These are phyloP conservation scores for Yamadazyma tumulicola DNA, from an alignment of 805 yeast species.

Conservation along the genomic window DNA sequence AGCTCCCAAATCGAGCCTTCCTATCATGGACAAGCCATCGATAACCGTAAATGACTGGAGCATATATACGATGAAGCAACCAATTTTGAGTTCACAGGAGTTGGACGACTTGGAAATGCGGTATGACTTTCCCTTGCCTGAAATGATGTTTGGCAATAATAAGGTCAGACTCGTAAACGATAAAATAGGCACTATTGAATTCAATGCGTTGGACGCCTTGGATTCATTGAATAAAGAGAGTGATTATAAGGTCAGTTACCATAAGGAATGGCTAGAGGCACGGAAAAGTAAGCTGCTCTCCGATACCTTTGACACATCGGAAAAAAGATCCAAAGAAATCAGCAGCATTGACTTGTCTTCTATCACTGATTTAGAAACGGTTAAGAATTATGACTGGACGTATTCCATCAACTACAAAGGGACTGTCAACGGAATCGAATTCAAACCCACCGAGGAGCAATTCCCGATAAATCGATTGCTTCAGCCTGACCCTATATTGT, in stretches of 20 bases:
- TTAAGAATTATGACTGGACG: constrained; percentile 95
- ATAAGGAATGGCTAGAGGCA: constrained; percentile 70
- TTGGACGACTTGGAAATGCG: constrained; percentile 58
- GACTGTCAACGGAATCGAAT: constrained; percentile 26
- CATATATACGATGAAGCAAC: constrained; percentile 65
- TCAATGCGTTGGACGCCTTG: constrained; percentile 74
- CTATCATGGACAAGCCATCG: constrained; percentile 64
- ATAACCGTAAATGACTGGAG: constrained; percentile 73
- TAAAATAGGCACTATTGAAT: constrained; percentile 44
- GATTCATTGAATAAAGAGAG: constrained; percentile 34
- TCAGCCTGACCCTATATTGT: constrained; percentile 78
- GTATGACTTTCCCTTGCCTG: constrained; percentile 83
- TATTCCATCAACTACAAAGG: constrained; percentile 82
- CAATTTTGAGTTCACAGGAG: constrained; percentile 72
- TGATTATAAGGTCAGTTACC: constrained; percentile 67
- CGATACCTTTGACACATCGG: constrained; percentile 18
- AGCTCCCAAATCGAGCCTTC: constrained; percentile 63
- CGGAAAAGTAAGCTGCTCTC: constrained; percentile 23
- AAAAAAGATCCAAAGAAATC: constrained; percentile 23
- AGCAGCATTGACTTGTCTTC: constrained; percentile 29
- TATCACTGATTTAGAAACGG: constrained; percentile 50
- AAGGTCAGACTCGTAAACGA: constrained; percentile 49
- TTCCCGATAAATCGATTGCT: constrained; percentile 72
- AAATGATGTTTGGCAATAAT: constrained; percentile 94
- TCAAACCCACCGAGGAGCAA: constrained; percentile 18